A percentile compares a stretch with the other conserved stretches of the same genome.
Evolutionary conservation across 2,329 filamentous ascomycete genomes (phyloP).

Genomic region (Apiospora phragmitis): DNA sequence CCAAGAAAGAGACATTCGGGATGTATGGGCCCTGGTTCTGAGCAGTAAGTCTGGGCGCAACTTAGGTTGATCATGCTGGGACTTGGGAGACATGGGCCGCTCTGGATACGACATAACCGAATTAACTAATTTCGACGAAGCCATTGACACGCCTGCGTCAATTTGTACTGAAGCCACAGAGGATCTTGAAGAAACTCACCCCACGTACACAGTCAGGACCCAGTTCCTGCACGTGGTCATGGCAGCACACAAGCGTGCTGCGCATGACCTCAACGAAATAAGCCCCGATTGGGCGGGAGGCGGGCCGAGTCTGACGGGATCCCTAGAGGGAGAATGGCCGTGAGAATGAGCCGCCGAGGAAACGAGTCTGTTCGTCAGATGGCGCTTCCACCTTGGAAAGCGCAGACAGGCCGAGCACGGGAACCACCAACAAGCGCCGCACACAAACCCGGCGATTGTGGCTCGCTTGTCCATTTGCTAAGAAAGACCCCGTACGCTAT

Average conservation of each 20-base stretch:
- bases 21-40: neutral
- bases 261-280: neutral
- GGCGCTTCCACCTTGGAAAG: conserved; percentile 11
- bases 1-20: neutral
- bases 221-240: conserved; percentile 21
- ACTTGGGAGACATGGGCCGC: conserved; percentile 17
- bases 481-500: conserved; percentile 28
- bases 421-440: conserved; percentile 17
- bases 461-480: conserved; percentile 33
- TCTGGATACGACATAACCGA: conserved; percentile 22
- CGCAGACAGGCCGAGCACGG: conserved; percentile 16
- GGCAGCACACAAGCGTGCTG: conserved; percentile 16
- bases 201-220: conserved; percentile 19
- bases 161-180: conserved; percentile 19
- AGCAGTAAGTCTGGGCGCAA: neutral
- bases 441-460: conserved; percentile 19
- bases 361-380: conserved; percentile 18
- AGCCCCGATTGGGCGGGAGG: neutral
- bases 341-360: conserved; percentile 13
- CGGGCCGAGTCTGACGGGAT: neutral
- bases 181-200: conserved; percentile 20
- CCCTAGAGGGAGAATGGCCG: neutral
- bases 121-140: conserved; percentile 16
- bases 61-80: neutral
- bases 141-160: conserved; percentile 20